A percentile compares a stretch with the other conserved stretches of the same genome.
Evolutionary conservation across 2,329 filamentous ascomycete genomes (phyloP).

Genomic region (Zarea fungicola): DNA sequence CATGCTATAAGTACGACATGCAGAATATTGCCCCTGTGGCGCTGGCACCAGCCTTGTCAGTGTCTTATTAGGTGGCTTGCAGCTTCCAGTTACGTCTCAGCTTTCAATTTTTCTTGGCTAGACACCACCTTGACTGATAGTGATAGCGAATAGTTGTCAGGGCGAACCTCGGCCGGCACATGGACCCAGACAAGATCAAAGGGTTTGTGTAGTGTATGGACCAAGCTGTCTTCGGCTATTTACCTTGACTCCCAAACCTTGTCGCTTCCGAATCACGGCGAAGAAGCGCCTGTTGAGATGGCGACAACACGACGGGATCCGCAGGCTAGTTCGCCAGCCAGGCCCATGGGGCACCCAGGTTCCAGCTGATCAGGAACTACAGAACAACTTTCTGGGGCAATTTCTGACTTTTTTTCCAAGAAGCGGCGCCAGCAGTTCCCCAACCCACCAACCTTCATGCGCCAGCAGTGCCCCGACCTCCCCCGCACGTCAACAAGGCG

Average conservation of each 20-base stretch:
- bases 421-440: slow-evolving; percentile 7
- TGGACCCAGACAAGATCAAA: too few relatives aligned
- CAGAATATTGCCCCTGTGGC: slow-evolving; percentile 6
- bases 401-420: slow-evolving; percentile 3
- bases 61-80: background rate
- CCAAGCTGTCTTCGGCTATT: too few relatives aligned
- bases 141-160: too few relatives aligned
- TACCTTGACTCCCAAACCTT: too few relatives aligned
- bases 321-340: slow-evolving; percentile 1
- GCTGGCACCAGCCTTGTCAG: slow-evolving; percentile 3
- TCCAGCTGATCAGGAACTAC: background rate
- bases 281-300: background rate
- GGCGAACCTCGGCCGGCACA: too few relatives aligned
- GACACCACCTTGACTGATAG: too few relatives aligned
- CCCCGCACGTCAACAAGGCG: slow-evolving; percentile 6
- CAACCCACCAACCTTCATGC: slow-evolving; percentile 6
- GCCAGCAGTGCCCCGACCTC: slow-evolving; percentile 10
- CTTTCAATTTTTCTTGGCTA: background rate
- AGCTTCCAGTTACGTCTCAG: background rate
- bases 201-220: too few relatives aligned
- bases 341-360: background rate
- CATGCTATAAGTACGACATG: slow-evolving; percentile 2
- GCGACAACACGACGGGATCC: background rate
- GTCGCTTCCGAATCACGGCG: background rate
- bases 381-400: background rate